A percentile compares a stretch with the other conserved stretches of the same genome.
phyloP scores from a whole-genome alignment of 179 eudicot genomes.

The Spinacia oleracea region DNA sequence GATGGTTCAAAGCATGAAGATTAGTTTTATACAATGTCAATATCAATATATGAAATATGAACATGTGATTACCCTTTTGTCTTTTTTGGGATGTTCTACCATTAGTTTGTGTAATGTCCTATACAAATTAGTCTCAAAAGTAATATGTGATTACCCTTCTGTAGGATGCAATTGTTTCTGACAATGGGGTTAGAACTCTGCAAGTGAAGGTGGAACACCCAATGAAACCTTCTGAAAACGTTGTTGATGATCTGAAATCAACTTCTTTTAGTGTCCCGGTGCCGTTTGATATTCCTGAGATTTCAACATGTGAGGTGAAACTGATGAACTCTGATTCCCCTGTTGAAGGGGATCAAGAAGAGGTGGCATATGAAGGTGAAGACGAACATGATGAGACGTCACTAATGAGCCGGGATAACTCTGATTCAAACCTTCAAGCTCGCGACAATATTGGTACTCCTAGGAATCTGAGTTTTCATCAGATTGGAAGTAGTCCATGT shows the following conservation, averaged over 20 bases:
- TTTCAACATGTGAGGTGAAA: slow-evolving; percentile 50
- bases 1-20: too few species aligned
- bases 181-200: slow-evolving; percentile 36
- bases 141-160: neutral
- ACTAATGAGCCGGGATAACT: slow-evolving; percentile 49
- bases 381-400: slow-evolving; percentile 64
- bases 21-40: too few species aligned
- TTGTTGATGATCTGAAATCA: slow-evolving; percentile 27
- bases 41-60: too few species aligned
- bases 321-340: slow-evolving; percentile 51
- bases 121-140: too few species aligned
- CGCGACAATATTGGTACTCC: slow-evolving; percentile 22
- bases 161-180: slow-evolving; percentile 40
- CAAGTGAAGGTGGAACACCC: slow-evolving; percentile 45
- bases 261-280: slow-evolving; percentile 44
- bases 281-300: slow-evolving; percentile 43
- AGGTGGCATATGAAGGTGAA: slow-evolving; percentile 78
- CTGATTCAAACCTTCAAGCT: slow-evolving; percentile 48
- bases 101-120: too few species aligned
- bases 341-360: slow-evolving; percentile 40
- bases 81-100: too few species aligned
- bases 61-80: too few species aligned
- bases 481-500: slow-evolving; percentile 17
- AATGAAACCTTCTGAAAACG: slow-evolving; percentile 33
- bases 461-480: slow-evolving; percentile 31